Base-by-base conservation (phyloP, 352 stramenopile species). In the Globisporangium carolinianum region DNA sequence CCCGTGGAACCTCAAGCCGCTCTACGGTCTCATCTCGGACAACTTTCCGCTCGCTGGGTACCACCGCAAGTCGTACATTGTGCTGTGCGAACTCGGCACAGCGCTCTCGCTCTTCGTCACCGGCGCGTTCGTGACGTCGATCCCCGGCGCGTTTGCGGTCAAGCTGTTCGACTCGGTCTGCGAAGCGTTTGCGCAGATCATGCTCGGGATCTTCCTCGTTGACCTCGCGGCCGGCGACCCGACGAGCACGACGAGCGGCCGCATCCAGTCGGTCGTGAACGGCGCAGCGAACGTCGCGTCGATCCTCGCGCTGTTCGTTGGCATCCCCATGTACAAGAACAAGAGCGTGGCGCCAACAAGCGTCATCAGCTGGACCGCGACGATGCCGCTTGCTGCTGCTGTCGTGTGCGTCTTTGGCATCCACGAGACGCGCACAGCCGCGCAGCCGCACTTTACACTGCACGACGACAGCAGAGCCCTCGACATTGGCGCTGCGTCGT, bases 1-100 rank as follows among this genome's bases (percentile, higher is more conserved):
- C 63, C 83, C 83, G 8, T 93, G 83, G 83, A 90, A 93, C 69
- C 67, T 91, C 68, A 93, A 93, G 69, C 83, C 80, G 42, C 72
- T 93, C 55, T 93, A 93, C 60, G 83, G 79, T 0, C 68, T 89
- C 36, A 64, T 93, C 46, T 90, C 80, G 36, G 83, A 93, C 73
- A 79, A 76, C 53, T 71, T 87, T 32, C 80, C 83, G 37, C 71
- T 93, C 62, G 76, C 69, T 5, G 79, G 83, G 24, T 90, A 89
- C 68, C 79, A 76, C 55, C 83, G 79, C 71, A 93, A 91, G 79
- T 78, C 76, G 3, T 93, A 93, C 74, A 93, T 91, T 59, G 56
- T 85, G 14, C 38, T 91, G 8, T 93, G 80, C 37, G 83, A 93
- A 56, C 46, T 83, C 39, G 68, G 71, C 49, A 67, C 83, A 0